Conservation (phyloP, 2,329 filamentous ascomycete genomes). For the Emericellopsis cladophorae region DNA sequence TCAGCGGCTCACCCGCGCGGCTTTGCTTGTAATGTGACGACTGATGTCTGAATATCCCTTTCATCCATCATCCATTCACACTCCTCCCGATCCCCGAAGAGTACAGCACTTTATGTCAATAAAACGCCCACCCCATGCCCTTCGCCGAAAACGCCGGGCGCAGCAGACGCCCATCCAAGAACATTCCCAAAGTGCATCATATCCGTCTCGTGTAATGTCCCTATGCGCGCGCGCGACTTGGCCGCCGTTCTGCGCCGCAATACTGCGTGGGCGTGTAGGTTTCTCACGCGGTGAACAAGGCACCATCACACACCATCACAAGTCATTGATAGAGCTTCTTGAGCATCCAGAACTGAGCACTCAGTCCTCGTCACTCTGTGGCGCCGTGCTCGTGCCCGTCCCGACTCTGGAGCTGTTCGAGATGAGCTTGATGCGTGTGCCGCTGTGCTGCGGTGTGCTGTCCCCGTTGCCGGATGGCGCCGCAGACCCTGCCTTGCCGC, state of each 20-base stretch:
- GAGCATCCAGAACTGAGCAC: not conserved
- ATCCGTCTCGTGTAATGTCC: too few species aligned
- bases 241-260: too few species aligned
- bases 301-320: too few species aligned
- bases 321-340: not conserved
- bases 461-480: constrained; percentile 44
- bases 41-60: not conserved
- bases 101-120: constrained; percentile 7
- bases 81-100: constrained; percentile 9
- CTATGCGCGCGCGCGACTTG: too few species aligned
- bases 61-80: not conserved
- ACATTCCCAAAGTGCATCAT: too few species aligned
- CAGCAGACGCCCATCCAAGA: not conserved
- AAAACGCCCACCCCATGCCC: too few species aligned
- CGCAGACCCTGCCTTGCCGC: constrained; percentile 21
- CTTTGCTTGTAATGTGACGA: constrained; percentile 2
- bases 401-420: constrained; percentile 23
- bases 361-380: constrained; percentile 42
- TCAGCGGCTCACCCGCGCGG: constrained; percentile 6
- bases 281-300: too few species aligned
- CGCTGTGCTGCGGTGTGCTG: constrained; percentile 48
- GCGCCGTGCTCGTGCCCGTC: constrained; percentile 20
- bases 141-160: constrained; percentile 1
- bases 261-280: too few species aligned
- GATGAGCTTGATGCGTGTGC: constrained; percentile 60